Percentiles rank a stretch among this genome's conserved stretches.
These are phyloP conservation scores for Pyricularia grisea DNA, from an alignment of 2,329 filamentous ascomycete genomes.

Conservation along the genomic window DNA sequence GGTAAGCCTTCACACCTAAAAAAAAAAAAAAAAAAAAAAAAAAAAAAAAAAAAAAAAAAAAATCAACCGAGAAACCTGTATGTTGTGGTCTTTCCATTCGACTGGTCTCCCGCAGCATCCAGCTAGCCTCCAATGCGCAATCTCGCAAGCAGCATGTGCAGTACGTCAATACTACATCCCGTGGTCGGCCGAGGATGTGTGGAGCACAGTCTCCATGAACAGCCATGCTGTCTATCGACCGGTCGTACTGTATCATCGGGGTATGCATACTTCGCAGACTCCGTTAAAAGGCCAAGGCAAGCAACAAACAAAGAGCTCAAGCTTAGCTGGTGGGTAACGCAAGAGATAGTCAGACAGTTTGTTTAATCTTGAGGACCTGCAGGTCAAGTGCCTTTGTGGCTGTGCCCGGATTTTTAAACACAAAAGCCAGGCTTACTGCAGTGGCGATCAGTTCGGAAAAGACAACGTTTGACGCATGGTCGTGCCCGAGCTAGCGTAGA, in stretches of 20 bases:
- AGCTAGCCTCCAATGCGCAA: background rate
- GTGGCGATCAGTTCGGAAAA: background rate
- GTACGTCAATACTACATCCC: background rate
- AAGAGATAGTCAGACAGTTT: background rate
- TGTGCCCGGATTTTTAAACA: background rate
- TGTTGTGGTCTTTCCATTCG: background rate
- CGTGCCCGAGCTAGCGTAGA: background rate
- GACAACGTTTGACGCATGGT: background rate
- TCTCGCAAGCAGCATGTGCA: background rate
- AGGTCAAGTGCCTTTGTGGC: background rate
- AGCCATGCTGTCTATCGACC: background rate
- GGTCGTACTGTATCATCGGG: background rate
- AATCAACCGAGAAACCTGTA: background rate
- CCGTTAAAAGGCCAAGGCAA: background rate
- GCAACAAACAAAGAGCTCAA: background rate
- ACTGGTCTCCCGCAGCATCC: background rate
- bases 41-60: too few relatives aligned
- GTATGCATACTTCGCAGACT: background rate
- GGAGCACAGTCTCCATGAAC: background rate
- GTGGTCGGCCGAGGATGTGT: background rate
- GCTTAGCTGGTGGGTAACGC: background rate
- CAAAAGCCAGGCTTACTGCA: background rate
- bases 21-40: too few relatives aligned
- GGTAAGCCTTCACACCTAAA: background rate
- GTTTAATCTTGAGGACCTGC: background rate